Conservation (phyloP, 805 yeast species). For the Saccharomycopsis javanensis region DNA sequence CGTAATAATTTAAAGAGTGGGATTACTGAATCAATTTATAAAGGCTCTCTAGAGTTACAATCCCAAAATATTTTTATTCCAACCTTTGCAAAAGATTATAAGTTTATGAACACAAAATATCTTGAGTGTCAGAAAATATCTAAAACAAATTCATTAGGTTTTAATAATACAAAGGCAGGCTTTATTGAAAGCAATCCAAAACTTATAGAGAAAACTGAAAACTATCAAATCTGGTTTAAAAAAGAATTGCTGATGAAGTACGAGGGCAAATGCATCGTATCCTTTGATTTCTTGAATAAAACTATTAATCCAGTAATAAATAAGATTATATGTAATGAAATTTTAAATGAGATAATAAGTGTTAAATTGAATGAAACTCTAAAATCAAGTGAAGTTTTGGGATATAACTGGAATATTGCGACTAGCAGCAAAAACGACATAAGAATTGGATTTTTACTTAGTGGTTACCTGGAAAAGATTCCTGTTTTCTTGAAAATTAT, state of each 20-base stretch:
- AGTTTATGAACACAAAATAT: background rate
- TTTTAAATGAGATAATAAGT: constrained; percentile 41
- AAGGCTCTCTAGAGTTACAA: background rate
- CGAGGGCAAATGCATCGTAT: constrained; percentile 28
- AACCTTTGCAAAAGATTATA: constrained; percentile 4
- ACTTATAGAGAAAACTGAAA: constrained; percentile 27
- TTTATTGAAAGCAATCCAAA: constrained; percentile 26
- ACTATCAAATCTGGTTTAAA: constrained; percentile 46
- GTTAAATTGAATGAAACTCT: constrained; percentile 31
- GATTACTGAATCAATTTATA: background rate
- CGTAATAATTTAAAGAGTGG: background rate
- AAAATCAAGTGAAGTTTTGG: constrained; percentile 46
- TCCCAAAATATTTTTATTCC: constrained; percentile 13
- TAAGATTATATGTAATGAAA: constrained; percentile 40
- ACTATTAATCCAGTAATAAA: constrained; percentile 21
- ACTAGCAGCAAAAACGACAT: constrained; percentile 48
- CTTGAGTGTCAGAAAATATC: constrained; percentile 1
- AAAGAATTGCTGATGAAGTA: constrained; percentile 25
- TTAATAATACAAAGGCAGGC: constrained; percentile 5
- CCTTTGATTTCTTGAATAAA: constrained; percentile 36
- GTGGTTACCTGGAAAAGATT: constrained; percentile 42
- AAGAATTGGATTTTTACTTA: constrained; percentile 40
- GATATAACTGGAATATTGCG: constrained; percentile 46
- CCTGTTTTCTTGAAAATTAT: background rate
- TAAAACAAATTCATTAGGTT: constrained; percentile 5